phyloP scores from a whole-genome alignment of 2,329 filamentous ascomycete species.

The Teratosphaeria gauchensis region DNA sequence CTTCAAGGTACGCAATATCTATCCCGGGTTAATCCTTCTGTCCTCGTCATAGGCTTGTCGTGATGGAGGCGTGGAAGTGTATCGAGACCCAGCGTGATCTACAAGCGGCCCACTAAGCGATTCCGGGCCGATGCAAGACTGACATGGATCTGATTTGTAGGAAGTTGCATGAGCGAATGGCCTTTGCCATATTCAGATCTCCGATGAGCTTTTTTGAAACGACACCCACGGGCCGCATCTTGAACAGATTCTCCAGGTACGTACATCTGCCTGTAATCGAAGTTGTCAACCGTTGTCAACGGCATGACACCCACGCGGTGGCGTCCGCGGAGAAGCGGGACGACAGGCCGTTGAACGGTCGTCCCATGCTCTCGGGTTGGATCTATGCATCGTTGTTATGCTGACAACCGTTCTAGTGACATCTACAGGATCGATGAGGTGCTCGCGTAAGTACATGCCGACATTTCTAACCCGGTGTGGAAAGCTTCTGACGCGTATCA shows the following conservation, averaged over 20 bases:
- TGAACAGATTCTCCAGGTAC: slow-evolving; percentile 90
- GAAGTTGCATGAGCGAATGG: slow-evolving; percentile 92
- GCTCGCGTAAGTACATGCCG: slow-evolving; percentile 50
- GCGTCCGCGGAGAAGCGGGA: not conserved
- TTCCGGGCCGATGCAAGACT: slow-evolving; percentile 8
- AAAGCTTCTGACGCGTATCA: slow-evolving; percentile 19
- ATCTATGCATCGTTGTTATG: not conserved
- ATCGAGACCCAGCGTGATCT: slow-evolving; percentile 2
- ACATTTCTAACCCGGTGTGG: slow-evolving; percentile 2
- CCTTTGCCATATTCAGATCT: slow-evolving; percentile 79
- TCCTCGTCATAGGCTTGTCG: slow-evolving; percentile 7
- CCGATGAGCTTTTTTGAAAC: slow-evolving; percentile 99
- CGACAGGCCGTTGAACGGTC: not conserved
- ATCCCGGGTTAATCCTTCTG: not conserved
- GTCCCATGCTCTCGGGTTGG: not conserved
- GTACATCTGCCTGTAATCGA: slow-evolving; percentile 16
- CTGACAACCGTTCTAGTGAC: slow-evolving; percentile 40
- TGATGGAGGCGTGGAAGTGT: not conserved
- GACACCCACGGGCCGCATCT: slow-evolving; percentile 87
- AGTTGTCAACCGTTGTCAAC: not conserved
- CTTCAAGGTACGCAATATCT: slow-evolving; percentile 40
- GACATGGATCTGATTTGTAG: slow-evolving; percentile 46
- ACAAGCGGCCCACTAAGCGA: slow-evolving; percentile 9
- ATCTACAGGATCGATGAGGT: slow-evolving; percentile 84
- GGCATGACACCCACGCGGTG: not conserved